Percentiles rank a stretch among this genome's conserved stretches.
These are phyloP conservation scores for Phytopythium sindhum DNA, from an alignment of 352 stramenopile species.

Conservation along the genomic window DNA sequence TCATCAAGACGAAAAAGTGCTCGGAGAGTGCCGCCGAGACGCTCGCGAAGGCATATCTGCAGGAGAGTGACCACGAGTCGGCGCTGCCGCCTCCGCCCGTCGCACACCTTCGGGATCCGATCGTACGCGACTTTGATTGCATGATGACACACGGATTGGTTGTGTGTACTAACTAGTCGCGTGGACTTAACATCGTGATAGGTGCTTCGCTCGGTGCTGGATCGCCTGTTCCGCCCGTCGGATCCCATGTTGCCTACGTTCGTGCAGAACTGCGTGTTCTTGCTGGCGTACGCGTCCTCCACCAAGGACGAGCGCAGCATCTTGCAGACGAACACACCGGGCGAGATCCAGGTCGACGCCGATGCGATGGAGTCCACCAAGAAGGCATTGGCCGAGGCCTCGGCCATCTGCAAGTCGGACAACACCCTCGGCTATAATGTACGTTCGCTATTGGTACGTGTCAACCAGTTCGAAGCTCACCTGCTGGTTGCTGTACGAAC, in stretches of 20 bases:
- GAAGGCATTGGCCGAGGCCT: constrained; percentile 65
- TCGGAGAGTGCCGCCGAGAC: constrained; percentile 52
- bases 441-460: constrained; percentile 11
- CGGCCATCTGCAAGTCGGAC: constrained; percentile 77
- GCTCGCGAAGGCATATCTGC: constrained; percentile 67
- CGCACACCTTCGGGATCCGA: constrained; percentile 64
- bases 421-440: constrained; percentile 87
- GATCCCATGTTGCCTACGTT: constrained; percentile 55
- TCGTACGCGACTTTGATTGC: constrained; percentile 34
- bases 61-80: constrained; percentile 9
- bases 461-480: neutral
- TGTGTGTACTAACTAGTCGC: neutral
- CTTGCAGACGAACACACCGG: constrained; percentile 34
- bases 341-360: constrained; percentile 40
- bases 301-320: constrained; percentile 78
- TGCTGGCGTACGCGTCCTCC: constrained; percentile 74
- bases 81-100: constrained; percentile 42
- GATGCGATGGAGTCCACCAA: constrained; percentile 63
- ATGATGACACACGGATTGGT: neutral
- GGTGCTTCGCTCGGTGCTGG: constrained; percentile 75
- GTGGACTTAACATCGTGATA: constrained; percentile 6
- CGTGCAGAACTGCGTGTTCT: constrained; percentile 58
- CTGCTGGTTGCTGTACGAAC: neutral
- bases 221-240: constrained; percentile 81
- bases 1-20: constrained; percentile 74